Evolutionary conservation across 768 basidiomycete genomes (phyloP), one percentile per base, ranked within the genome.

Genomic region (Auricularia auricula-judae): DNA sequence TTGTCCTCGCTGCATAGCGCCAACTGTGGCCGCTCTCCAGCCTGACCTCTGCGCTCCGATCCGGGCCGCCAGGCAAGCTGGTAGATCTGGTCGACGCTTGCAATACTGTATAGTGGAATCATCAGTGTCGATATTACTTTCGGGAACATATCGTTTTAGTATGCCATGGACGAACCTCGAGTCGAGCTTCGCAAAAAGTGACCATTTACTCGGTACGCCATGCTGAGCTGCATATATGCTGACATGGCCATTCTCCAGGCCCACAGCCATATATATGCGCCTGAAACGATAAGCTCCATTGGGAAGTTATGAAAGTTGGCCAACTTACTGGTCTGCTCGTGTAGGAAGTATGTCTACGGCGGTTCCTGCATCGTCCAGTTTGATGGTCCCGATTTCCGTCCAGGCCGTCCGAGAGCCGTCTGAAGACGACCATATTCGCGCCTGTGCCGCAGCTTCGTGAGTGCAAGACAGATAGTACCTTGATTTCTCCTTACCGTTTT

Each of bases 1-100:
- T 91, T 86, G 81, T 98, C 95, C 78, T 96, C 93, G 74, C 91
- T 91, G 71, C 92, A 92, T 65, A 86, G 92, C 39, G 92, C 95
- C 62, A 98, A 81, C 65, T 84, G 80, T 64, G 72, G n/a, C 42
- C n/a, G 39, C 10, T 62, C 56, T 59, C 74, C 76, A 63, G 69
- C 66, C n/a, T 68, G 65, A 11, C 66, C 67, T 61, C 67, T 18
- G 47, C 47, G 47, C 47, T 21, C 69, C 12, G 63, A 70, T 36
- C 72, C 68, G 36, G 87, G 85, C 43, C 87, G 81, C 91, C 92
- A 98, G n/a, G 85, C 80, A 64, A 97, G 76, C 65, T 83, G 82
- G 69, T 94, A 85, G 61, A 98, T 82, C 64, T 92, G 88, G 66
- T 86, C 84, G 42, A 87, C 80, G 73, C 96, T 93, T 4, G 86